Conservation (phyloP, 352 stramenopile genomes). For the Pythium phragmiticola region DNA sequence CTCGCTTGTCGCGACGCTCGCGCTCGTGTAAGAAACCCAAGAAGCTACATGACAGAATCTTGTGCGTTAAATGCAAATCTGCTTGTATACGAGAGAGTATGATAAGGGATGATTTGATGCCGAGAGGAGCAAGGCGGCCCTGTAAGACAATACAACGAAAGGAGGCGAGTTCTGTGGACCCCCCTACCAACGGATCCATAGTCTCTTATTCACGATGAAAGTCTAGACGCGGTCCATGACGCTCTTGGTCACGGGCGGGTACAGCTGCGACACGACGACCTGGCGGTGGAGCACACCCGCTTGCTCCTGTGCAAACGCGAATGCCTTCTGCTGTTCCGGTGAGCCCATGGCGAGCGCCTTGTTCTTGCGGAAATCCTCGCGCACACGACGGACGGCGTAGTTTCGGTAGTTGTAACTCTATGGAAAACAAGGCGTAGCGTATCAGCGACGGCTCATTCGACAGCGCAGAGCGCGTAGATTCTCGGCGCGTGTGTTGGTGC, state of each 20-base stretch:
- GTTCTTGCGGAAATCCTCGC: conserved; percentile 76
- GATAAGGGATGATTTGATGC: too few relatives aligned
- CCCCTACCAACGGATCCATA: not conserved
- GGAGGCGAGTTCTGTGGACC: not conserved
- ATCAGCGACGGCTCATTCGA: conserved; percentile 12
- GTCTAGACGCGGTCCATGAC: conserved; percentile 51
- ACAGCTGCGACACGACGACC: conserved; percentile 64
- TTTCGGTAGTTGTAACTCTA: conserved; percentile 77
- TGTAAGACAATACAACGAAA: not conserved
- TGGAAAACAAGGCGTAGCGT: conserved; percentile 1
- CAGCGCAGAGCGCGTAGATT: not conserved
- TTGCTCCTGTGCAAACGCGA: conserved; percentile 47
- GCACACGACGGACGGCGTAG: conserved; percentile 63
- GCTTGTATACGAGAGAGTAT: not conserved
- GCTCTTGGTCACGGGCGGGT: conserved; percentile 59
- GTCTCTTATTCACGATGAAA: not conserved
- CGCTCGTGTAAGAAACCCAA: conserved; percentile 17
- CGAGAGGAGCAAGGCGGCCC: too few relatives aligned
- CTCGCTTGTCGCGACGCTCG: conserved; percentile 23
- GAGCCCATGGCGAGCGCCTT: conserved; percentile 42
- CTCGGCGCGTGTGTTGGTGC: not conserved
- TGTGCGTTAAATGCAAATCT: not conserved
- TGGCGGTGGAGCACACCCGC: conserved; percentile 59
- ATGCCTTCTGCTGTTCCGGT: conserved; percentile 48
- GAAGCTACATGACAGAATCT: conserved; percentile 1